Base-by-base conservation (phyloP, 306 rosid genomes). In the Calophaca sinica region DNA sequence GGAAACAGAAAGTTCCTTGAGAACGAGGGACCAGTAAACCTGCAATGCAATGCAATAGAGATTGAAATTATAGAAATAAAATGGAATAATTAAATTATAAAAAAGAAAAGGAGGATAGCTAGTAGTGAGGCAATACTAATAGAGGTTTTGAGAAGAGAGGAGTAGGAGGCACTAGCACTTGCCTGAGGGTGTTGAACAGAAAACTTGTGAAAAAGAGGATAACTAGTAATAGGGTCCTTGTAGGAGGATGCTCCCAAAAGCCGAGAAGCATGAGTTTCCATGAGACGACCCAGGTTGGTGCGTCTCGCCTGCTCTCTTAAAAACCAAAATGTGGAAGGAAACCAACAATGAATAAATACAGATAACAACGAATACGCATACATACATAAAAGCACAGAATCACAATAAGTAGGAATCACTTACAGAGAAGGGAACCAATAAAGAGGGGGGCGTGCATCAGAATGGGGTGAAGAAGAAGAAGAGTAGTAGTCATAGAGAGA, bases 351-450 rank as follows among this genome's bases (percentile, higher is more conserved):
- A 60, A 75, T 35, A 51, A 60, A 75, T 12, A 46, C 7, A 3
- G 2, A 45, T 6, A 57, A 9, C 0, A 59, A 31, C 6, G 7
- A 14, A 14, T 4, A 4, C 10, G 15, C 3, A 9, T 60, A 33
- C 11, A 26, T 39, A 39, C 4, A 39, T 39, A 35, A 2, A 35
- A 35, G 5, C 3, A 4, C 1, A 35, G 38, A 26, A 9, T 15
- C 4, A 14, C 0, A 26, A 6, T 15, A 26, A 42, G 6, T 0
- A 12, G 7, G 6, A 33, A 13, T 3, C 2, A 67, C 77, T 62
- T 85, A 94, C 97, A 77, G 67, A 46, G 93, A 88, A 82, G 98
- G 97, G 79, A 90, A 90, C 89, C 93, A 92, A 58, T 91, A 88
- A 14, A 57, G 89, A 14, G 96, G 96, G 9, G 89, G 96, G 36